Evolutionary conservation across 306 rosid genomes (phyloP).

Genomic region (Coriaria nepalensis): DNA sequence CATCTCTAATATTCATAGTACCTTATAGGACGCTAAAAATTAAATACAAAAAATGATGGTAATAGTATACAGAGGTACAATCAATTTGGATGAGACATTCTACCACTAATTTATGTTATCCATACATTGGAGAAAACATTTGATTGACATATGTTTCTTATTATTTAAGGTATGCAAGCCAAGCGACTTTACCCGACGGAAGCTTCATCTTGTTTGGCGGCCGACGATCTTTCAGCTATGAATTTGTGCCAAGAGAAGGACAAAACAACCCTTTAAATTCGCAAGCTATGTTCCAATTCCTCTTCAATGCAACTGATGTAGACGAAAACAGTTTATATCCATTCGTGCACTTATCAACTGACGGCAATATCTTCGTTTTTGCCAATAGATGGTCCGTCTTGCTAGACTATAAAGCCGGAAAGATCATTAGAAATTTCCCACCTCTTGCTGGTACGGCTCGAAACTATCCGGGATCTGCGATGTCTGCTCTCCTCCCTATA

Average conservation of each 20-base stretch:
- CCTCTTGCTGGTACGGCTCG: conserved; percentile 49
- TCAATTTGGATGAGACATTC: no score
- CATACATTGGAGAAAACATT: no score
- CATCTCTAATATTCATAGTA: no score
- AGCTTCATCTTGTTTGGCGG: conserved; percentile 60
- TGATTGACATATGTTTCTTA: no score
- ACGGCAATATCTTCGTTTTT: conserved; percentile 64
- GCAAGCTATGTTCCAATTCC: conserved; percentile 28
- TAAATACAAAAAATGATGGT: no score
- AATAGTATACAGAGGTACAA: no score
- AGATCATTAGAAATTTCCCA: conserved; percentile 35
- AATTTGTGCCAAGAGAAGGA: conserved; percentile 49
- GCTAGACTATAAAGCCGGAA: conserved; percentile 28
- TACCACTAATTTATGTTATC: no score
- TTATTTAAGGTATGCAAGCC: conserved; percentile 52
- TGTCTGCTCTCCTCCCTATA: conserved; percentile 64
- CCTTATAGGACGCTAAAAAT: no score
- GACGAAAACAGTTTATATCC: conserved; percentile 96
- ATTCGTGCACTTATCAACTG: conserved; percentile 43
- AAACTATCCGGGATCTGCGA: conserved; percentile 80
- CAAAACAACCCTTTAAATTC: not conserved
- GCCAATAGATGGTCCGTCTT: conserved; percentile 74
- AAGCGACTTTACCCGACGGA: conserved; percentile 37
- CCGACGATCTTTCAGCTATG: conserved; percentile 45
- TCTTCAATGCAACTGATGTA: conserved; percentile 55